These are phyloP conservation scores for Exophiala aquamarina DNA, from an alignment of 2,329 filamentous ascomycete species.

Conservation along the genomic window DNA sequence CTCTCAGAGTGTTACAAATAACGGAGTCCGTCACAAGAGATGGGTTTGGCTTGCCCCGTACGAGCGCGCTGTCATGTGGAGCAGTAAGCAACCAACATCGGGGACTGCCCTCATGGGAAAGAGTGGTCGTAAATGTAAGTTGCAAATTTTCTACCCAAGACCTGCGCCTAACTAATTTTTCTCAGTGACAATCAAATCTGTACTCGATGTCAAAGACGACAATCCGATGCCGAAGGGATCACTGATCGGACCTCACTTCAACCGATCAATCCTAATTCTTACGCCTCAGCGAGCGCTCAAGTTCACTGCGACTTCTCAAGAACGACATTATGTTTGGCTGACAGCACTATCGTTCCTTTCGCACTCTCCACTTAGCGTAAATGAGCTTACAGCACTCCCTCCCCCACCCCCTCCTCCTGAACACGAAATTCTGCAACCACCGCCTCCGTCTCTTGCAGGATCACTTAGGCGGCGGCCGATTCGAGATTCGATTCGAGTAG, in stretches of 20 bases:
- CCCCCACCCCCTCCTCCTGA: slow-evolving; percentile 52
- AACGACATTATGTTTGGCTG: slow-evolving; percentile 92
- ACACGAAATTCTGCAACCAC: slow-evolving; percentile 12
- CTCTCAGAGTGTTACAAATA: slow-evolving; percentile 65
- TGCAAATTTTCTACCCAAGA: slow-evolving; percentile 22
- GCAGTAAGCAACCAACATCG: slow-evolving; percentile 90
- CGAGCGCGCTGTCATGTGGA: slow-evolving; percentile 95
- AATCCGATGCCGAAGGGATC: slow-evolving; percentile 75
- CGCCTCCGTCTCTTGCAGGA: slow-evolving; percentile 43
- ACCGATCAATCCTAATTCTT: slow-evolving; percentile 90
- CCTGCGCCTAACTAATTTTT: slow-evolving; percentile 31
- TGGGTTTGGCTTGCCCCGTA: slow-evolving; percentile 99
- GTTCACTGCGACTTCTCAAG: slow-evolving; percentile 79
- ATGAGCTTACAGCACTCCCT: slow-evolving; percentile 66
- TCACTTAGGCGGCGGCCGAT: slow-evolving; percentile 61
- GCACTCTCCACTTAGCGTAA: slow-evolving; percentile 78
- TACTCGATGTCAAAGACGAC: slow-evolving; percentile 94
- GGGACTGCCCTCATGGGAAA: slow-evolving; percentile 90
- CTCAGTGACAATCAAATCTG: slow-evolving; percentile 88
- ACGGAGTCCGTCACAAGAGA: slow-evolving; percentile 77
- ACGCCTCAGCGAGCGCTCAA: slow-evolving; percentile 93
- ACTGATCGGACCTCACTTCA: slow-evolving; percentile 60
- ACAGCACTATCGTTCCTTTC: slow-evolving; percentile 93
- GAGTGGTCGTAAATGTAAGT: slow-evolving; percentile 88
- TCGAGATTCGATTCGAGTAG: slow-evolving; percentile 84